A percentile compares a stretch with the other conserved stretches of the same genome.
Conservation (phyloP, 2,329 filamentous ascomycete genomes). For the Ascochyta koolunga region DNA sequence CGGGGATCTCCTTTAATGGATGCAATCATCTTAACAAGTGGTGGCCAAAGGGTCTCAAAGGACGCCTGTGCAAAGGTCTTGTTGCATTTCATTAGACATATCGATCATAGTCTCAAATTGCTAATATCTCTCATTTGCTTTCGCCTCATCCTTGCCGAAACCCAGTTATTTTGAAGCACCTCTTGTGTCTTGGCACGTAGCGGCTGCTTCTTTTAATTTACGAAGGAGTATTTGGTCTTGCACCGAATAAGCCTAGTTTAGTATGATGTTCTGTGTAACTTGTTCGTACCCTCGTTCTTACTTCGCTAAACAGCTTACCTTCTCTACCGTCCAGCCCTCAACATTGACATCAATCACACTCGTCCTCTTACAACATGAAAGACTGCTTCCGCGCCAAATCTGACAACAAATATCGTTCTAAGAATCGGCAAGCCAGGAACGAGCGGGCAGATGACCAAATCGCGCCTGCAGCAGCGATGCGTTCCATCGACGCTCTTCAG, state of each 20-base stretch:
- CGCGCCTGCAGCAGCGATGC: constrained; percentile 6
- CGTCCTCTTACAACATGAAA: neutral
- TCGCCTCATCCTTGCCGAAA: too few relatives aligned
- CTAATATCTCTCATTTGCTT: too few relatives aligned
- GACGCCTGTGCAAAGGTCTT: too few relatives aligned
- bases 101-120: too few relatives aligned
- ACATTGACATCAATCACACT: neutral
- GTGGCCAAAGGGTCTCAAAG: too few relatives aligned
- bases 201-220: neutral
- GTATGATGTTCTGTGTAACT: too few relatives aligned
- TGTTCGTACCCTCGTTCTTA: neutral
- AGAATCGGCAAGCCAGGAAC: constrained; percentile 1
- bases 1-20: too few relatives aligned
- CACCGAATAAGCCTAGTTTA: too few relatives aligned
- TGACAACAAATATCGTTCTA: neutral
- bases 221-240: too few relatives aligned
- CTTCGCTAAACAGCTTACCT: neutral
- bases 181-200: neutral
- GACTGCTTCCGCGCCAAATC: neutral
- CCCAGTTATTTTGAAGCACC: too few relatives aligned
- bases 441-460: constrained; percentile 19
- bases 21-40: too few relatives aligned
- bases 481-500: constrained; percentile 12
- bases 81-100: too few relatives aligned
- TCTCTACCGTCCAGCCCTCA: neutral